Evolutionary conservation across 1,284 basidiomycete genomes (phyloP).

Genomic region (Ustilago trichophora): DNA sequence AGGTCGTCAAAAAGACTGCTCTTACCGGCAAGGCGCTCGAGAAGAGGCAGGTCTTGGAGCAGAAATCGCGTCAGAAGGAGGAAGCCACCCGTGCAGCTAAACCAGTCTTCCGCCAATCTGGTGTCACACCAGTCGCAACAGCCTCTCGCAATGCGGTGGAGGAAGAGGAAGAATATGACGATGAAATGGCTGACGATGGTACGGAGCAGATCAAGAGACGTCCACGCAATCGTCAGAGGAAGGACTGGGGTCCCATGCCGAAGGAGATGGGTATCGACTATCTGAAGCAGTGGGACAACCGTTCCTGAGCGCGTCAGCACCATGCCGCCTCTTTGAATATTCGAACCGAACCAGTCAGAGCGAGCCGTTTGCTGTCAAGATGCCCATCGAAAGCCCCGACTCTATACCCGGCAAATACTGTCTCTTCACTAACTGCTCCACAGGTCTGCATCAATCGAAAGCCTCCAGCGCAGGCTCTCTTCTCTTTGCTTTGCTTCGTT

Average conservation of each 20-base stretch:
- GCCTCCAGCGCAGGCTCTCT: too few relatives aligned
- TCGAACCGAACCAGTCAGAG: too few relatives aligned
- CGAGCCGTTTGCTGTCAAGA: too few relatives aligned
- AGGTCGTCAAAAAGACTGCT: slow-evolving; percentile 24
- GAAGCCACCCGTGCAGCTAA: slow-evolving; percentile 38
- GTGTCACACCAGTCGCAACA: not conserved
- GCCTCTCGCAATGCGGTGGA: not conserved
- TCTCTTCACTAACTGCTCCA: too few relatives aligned
- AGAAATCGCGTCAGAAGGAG: slow-evolving; percentile 37
- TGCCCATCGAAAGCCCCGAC: not conserved
- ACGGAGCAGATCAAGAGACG: slow-evolving; percentile 37
- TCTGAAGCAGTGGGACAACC: slow-evolving; percentile 41
- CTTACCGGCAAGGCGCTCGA: slow-evolving; percentile 33
- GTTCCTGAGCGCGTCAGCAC: not conserved
- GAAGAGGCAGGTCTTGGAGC: slow-evolving; percentile 23
- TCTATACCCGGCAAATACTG: not conserved
- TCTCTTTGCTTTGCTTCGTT: too few relatives aligned
- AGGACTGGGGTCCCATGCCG: slow-evolving; percentile 46
- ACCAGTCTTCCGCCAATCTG: slow-evolving; percentile 37
- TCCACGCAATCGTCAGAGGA: slow-evolving; percentile 35
- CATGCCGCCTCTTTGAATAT: not conserved
- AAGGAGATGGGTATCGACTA: slow-evolving; percentile 50
- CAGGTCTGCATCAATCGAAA: too few relatives aligned
- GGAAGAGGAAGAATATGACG: slow-evolving; percentile 16
- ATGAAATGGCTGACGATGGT: slow-evolving; percentile 15